Evolutionary conservation across 116 monocot species (phyloP).

Genomic region (Zostera marina): DNA sequence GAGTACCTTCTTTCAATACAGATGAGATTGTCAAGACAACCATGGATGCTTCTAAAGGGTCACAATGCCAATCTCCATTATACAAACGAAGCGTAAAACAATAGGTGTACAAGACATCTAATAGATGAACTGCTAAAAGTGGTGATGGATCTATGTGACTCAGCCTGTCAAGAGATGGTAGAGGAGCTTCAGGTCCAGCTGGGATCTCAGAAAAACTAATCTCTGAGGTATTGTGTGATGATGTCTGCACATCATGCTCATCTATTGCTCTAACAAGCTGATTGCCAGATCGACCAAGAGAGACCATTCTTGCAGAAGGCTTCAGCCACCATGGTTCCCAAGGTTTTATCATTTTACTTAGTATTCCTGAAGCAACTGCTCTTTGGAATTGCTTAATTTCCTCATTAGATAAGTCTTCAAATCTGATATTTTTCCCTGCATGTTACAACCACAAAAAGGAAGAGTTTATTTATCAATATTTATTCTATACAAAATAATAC

Average conservation of each 20-base stretch:
- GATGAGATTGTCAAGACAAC: slow-evolving; percentile 42
- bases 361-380: slow-evolving; percentile 55
- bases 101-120: slow-evolving; percentile 70
- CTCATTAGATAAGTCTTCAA: slow-evolving; percentile 52
- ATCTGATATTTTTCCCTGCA: slow-evolving; percentile 38
- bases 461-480: too few relatives aligned
- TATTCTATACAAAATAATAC: too few relatives aligned
- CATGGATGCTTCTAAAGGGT: slow-evolving; percentile 48
- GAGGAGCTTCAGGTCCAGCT: slow-evolving; percentile 47
- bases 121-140: slow-evolving; percentile 58
- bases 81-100: slow-evolving; percentile 87
- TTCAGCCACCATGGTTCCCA: slow-evolving; percentile 94
- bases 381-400: slow-evolving; percentile 63
- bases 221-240: slow-evolving; percentile 9
- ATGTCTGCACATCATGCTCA: neutral
- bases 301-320: slow-evolving; percentile 37
- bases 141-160: slow-evolving; percentile 45
- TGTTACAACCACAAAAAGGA: neutral
- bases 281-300: slow-evolving; percentile 46
- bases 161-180: slow-evolving; percentile 40
- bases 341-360: slow-evolving; percentile 82
- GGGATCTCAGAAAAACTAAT: slow-evolving; percentile 30
- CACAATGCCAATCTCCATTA: slow-evolving; percentile 81
- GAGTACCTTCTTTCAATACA: slow-evolving; percentile 32
- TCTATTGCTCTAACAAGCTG: slow-evolving; percentile 45